A percentile compares a stretch with the other conserved stretches of the same genome.
Evolutionary conservation across 2,329 filamentous ascomycete species (phyloP).

Genomic region (Periconia sp.): DNA sequence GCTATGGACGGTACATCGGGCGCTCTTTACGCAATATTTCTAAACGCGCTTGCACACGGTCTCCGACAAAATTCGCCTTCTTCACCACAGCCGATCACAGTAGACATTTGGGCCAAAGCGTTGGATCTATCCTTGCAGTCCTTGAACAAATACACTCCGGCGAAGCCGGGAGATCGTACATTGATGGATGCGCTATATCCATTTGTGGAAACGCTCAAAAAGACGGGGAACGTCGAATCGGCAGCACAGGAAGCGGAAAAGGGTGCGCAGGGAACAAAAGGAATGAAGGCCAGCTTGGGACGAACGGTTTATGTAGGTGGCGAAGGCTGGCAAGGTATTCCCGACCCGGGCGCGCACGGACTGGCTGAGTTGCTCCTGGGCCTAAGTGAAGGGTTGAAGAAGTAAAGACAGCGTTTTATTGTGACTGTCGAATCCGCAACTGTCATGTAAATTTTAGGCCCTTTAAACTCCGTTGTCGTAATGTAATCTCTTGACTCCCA

Average conservation of each 20-base stretch:
- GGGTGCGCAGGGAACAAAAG: conserved; percentile 84
- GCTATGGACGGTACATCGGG: conserved; percentile 78
- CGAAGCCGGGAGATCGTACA: conserved; percentile 86
- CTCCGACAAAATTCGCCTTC: conserved; percentile 61
- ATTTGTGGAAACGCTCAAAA: conserved; percentile 75
- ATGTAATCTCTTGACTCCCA: conserved; percentile 11
- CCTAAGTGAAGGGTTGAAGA: conserved; percentile 63
- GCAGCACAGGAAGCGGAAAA: conserved; percentile 77
- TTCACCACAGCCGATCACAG: conserved; percentile 52
- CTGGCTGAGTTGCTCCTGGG: conserved; percentile 84
- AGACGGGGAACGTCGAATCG: conserved; percentile 69
- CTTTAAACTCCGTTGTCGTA: conserved; percentile 32
- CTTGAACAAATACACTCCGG: conserved; percentile 85
- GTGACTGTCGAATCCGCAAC: conserved; percentile 26
- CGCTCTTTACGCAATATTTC: conserved; percentile 85
- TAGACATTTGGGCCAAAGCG: conserved; percentile 68
- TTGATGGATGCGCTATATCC: conserved; percentile 88
- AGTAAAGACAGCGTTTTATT: conserved; percentile 39
- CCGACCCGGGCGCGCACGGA: conserved; percentile 78
- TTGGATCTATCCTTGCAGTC: conserved; percentile 68
- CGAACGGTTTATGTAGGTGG: conserved; percentile 83
- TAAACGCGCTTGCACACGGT: conserved; percentile 81
- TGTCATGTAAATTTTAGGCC: conserved; percentile 43
- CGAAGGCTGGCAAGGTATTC: conserved; percentile 73
- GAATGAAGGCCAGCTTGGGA: conserved; percentile 89